These are phyloP conservation scores for Dryas alaskensis DNA, from an alignment of 306 rosid species.

Conservation along the genomic window DNA sequence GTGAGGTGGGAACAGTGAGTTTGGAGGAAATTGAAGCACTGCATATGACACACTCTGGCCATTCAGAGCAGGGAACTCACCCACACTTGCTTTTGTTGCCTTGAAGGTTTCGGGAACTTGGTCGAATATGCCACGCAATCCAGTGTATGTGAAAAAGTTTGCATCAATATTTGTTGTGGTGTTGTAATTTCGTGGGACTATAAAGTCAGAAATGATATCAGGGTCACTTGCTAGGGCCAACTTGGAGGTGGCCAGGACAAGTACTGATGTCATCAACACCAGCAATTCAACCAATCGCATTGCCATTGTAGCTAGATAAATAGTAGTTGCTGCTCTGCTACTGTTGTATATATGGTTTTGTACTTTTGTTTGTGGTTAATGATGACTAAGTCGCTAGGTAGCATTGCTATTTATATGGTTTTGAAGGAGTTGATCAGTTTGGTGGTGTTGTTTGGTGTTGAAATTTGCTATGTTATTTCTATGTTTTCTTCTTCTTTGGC, in stretches of 20 bases:
- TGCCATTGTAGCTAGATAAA: not conserved
- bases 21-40: conserved; percentile 21
- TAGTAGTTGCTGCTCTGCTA: no score
- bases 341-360: no score
- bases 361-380: no score
- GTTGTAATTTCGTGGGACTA: not conserved
- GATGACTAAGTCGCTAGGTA: not conserved
- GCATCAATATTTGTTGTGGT: not conserved
- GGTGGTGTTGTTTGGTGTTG: not conserved
- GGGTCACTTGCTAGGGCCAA: conserved; percentile 10
- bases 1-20: conserved; percentile 23
- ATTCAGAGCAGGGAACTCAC: conserved; percentile 11
- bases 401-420: no score
- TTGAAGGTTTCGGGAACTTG: not conserved
- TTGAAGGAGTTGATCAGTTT: no score
- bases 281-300: not conserved
- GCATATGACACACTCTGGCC: conserved; percentile 25
- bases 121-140: conserved; percentile 5
- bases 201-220: conserved; percentile 7
- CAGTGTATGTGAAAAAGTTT: conserved; percentile 22
- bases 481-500: not conserved
- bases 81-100: conserved; percentile 12
- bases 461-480: not conserved
- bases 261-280: not conserved
- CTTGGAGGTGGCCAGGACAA: not conserved